A percentile compares a stretch with the other conserved stretches of the same genome.
Evolutionary conservation across 495 filamentous ascomycete species (phyloP).

Genomic region (Penicillium samsonianum): DNA sequence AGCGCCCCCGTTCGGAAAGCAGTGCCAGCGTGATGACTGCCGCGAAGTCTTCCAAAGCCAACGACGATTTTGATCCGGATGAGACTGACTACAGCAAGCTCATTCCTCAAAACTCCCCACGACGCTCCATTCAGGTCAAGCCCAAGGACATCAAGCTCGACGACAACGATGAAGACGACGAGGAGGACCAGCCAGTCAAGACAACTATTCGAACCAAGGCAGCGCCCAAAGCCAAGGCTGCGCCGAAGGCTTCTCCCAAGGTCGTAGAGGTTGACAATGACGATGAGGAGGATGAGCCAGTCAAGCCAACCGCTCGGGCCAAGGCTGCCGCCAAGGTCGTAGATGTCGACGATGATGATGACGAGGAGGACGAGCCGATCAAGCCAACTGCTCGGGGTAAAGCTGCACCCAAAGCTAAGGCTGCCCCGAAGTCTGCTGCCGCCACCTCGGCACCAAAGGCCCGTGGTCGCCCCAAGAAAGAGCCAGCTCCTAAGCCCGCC

Average conservation of each 20-base stretch:
- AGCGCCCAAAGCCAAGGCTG: constrained; percentile 31
- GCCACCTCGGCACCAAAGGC: constrained; percentile 34
- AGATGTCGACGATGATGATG: constrained; percentile 1
- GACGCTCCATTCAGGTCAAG: constrained; percentile 56
- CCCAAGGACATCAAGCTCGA: constrained; percentile 59
- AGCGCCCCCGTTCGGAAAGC: constrained; percentile 65
- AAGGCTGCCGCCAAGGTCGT: constrained; percentile 33
- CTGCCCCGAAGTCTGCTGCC: constrained; percentile 32
- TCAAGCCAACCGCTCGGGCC: constrained; percentile 36
- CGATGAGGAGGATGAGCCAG: constrained; percentile 2
- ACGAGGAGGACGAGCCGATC: constrained; percentile 5
- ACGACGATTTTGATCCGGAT: constrained; percentile 62
- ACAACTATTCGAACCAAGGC: constrained; percentile 27
- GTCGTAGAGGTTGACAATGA: constrained; percentile 1
- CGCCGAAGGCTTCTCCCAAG: constrained; percentile 32
- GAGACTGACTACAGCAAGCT: constrained; percentile 89
- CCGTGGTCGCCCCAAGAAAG: constrained; percentile 47
- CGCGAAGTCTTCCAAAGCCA: constrained; percentile 53
- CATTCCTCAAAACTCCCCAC: constrained; percentile 58
- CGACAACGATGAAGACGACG: constrained; percentile 60
- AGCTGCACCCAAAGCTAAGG: constrained; percentile 21
- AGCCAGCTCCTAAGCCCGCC: constrained; percentile 39
- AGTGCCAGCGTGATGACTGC: constrained; percentile 59
- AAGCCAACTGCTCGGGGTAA: constrained; percentile 36
- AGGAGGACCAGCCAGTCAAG: constrained; percentile 42